Base-by-base conservation (phyloP, 768 basidiomycete species). In the Suillus bovinus region DNA sequence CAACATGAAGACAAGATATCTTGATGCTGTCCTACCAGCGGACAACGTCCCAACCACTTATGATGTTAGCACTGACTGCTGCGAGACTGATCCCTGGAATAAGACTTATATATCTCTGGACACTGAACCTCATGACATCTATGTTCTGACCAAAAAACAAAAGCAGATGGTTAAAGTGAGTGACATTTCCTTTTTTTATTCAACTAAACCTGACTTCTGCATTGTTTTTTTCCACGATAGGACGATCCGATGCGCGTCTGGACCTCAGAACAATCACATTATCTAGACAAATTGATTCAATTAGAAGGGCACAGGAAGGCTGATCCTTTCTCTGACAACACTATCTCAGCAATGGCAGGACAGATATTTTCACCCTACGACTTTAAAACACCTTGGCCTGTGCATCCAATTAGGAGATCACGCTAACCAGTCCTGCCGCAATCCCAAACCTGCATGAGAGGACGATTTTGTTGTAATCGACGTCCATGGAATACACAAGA, bases 361-460 rank as follows among this genome's bases (percentile, higher is more conserved):
- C 6, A 10, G 6, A 4, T 66, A 42, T 33, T 72, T 68, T 27
- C 41, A 60, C 33, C n/a, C n/a, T 22, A 59, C 54, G 7, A 62
- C 64, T 13, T 50, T 70, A 29, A 60, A 57, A 16, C 60, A 66
- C 16, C 38, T 69, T 11, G 71, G 72, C 10, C 52, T 72, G 6
- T 52, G 24, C n/a, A 56, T 73, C 5, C 68, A 72, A 41, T 58
- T 72, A 42, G 68, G 70, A 2, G 70, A 72, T 50, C 36, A 20
- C 16, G 31, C 47, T 13, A 63, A 58, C 9, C 39, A 64, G 17
- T 36, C 22, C 7, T 68, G 67, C 49, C 38, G 52, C 20, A 38
- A 33, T 11, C 60, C 60, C 36, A 27, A 20, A 7, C 33, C 52
- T 4, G 47, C 44, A 0, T 17, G n/a, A 11, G 50, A 39, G 9